These are phyloP conservation scores for Agaricus sinodeliciosus DNA, from an alignment of 768 basidiomycete species.

Conservation along the genomic window DNA sequence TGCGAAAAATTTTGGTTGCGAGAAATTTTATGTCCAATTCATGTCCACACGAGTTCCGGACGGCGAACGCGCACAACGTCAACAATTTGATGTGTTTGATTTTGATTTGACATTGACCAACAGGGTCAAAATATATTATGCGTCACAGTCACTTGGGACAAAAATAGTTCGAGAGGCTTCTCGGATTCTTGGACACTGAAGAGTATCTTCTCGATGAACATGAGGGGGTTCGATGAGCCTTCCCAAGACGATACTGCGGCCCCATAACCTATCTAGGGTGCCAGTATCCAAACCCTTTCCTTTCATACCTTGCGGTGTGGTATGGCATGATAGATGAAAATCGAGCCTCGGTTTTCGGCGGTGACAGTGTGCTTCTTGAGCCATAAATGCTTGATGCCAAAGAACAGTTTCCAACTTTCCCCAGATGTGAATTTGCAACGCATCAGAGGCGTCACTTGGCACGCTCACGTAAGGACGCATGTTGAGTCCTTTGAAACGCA, in stretches of 20 bases:
- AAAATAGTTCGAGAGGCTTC: conserved; percentile 8
- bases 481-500: no score
- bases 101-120: conserved; percentile 6
- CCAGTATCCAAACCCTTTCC: not conserved
- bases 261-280: not conserved
- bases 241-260: conserved; percentile 7
- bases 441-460: no score
- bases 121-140: not conserved
- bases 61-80: conserved; percentile 8
- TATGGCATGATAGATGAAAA: not conserved
- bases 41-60: not conserved
- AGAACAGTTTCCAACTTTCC: not conserved
- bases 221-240: conserved; percentile 5
- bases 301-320: not conserved
- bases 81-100: conserved; percentile 2
- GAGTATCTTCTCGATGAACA: conserved; percentile 5
- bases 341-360: conserved; percentile 1
- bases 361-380: conserved; percentile 3
- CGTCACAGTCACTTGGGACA: conserved; percentile 7
- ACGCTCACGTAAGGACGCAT: no score
- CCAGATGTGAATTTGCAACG: not conserved
- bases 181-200: not conserved
- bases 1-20: not conserved
- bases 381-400: not conserved
- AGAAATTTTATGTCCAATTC: conserved; percentile 1